A percentile compares a stretch with the other conserved stretches of the same genome.
Conservation (phyloP, 371 early-diverging fungal species). For the Caulochytrium protostelioides region DNA sequence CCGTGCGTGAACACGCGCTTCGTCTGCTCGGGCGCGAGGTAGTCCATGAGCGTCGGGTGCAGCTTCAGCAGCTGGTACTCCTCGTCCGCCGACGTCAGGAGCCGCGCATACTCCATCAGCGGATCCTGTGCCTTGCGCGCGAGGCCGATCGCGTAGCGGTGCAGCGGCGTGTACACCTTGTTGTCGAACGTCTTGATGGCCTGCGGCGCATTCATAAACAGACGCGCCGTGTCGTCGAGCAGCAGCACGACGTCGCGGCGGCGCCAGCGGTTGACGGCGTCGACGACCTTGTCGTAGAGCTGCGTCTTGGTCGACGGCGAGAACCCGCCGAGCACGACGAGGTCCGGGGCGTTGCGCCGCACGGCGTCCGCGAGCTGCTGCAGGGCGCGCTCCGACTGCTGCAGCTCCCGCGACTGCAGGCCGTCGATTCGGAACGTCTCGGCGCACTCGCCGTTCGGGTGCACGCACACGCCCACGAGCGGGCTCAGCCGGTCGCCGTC, state of each 20-base stretch:
- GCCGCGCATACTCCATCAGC: conserved; percentile 53
- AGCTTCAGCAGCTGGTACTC: conserved; percentile 38
- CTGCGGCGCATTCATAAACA: conserved; percentile 53
- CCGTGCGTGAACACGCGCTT: conserved; percentile 57
- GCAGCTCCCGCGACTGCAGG: neutral
- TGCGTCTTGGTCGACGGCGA: conserved; percentile 40
- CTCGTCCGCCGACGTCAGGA: conserved; percentile 38
- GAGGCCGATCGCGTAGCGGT: conserved; percentile 70
- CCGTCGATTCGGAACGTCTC: conserved; percentile 15
- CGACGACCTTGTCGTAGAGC: conserved; percentile 28
- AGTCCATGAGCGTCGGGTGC: too few relatives aligned
- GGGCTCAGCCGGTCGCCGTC: conserved; percentile 43
- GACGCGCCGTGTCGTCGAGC: conserved; percentile 68
- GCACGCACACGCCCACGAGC: conserved; percentile 46
- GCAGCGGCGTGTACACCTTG: conserved; percentile 32
- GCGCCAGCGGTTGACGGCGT: conserved; percentile 20
- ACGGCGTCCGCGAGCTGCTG: neutral
- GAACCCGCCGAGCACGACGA: conserved; percentile 64
- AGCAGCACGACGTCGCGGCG: conserved; percentile 29
- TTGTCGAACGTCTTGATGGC: conserved; percentile 47
- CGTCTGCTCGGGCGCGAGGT: conserved; percentile 36
- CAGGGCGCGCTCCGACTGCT: neutral
- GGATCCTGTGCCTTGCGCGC: conserved; percentile 72
- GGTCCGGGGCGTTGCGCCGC: conserved; percentile 32
- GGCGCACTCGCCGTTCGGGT: conserved; percentile 48